Evolutionary conservation across 2,329 filamentous ascomycete species (phyloP).

Genomic region (Talaromyces rugulosus): DNA sequence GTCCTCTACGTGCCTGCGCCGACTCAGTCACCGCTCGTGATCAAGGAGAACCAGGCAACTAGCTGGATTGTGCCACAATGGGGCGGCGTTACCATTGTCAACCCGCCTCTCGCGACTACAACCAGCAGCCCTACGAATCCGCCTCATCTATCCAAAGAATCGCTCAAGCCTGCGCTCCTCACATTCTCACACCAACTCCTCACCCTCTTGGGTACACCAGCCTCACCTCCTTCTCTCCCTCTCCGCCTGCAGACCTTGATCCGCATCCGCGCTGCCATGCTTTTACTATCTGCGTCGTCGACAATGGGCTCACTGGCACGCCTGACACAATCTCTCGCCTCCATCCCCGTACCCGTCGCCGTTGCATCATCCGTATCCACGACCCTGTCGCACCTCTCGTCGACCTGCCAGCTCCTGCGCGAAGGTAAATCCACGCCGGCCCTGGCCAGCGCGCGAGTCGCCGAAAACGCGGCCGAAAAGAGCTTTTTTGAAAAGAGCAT

Average conservation of each 20-base stretch:
- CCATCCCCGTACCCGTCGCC: conserved; percentile 82
- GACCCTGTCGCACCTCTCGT: conserved; percentile 71
- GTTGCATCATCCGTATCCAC: conserved; percentile 82
- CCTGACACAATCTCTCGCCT: conserved; percentile 75
- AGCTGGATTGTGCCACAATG: conserved; percentile 97
- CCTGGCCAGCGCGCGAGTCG: conserved; percentile 74
- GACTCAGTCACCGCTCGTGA: conserved; percentile 54
- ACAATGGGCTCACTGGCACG: conserved; percentile 90
- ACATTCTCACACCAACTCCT: conserved; percentile 89
- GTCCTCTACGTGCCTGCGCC: conserved; percentile 82
- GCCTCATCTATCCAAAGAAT: conserved; percentile 57
- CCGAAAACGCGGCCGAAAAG: conserved; percentile 82
- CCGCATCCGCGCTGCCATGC: conserved; percentile 77
- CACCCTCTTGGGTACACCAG: conserved; percentile 78
- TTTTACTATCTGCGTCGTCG: conserved; percentile 84
- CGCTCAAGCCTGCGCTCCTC: conserved; percentile 74
- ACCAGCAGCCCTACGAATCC: conserved; percentile 32
- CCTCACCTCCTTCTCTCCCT: conserved; percentile 71
- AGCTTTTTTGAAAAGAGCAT: conserved; percentile 99
- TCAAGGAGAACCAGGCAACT: conserved; percentile 58
- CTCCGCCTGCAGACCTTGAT: conserved; percentile 79
- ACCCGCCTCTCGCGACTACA: conserved; percentile 41
- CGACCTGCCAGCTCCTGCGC: conserved; percentile 67
- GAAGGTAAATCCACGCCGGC: conserved; percentile 61
- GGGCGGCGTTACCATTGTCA: conserved; percentile 73